Evolutionary conservation across 2,329 filamentous ascomycete species (phyloP).

Genomic region (Xylariaceae sp.): DNA sequence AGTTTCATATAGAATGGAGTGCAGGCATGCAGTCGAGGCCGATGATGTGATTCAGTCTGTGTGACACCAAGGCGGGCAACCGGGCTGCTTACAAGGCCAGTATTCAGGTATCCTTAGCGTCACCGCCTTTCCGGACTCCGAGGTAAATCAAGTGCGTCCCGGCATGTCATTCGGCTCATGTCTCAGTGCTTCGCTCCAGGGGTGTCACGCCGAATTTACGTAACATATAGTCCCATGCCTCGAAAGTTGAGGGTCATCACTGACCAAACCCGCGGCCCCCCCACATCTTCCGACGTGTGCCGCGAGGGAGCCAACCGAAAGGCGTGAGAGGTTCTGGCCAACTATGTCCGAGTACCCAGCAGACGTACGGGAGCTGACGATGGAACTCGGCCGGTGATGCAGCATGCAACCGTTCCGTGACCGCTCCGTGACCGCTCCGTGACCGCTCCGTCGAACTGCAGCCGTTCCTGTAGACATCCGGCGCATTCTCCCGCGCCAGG

Average conservation of each 20-base stretch:
- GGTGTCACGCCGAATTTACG: not conserved
- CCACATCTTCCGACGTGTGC: too few relatives aligned
- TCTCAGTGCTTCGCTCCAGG: not conserved
- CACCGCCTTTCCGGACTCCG: slow-evolving; percentile 24
- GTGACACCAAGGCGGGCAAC: not conserved
- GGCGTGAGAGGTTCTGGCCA: not conserved
- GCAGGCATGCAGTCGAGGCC: not conserved
- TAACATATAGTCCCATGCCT: too few relatives aligned
- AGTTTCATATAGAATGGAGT: too few relatives aligned
- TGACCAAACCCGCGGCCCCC: too few relatives aligned
- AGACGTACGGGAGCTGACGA: not conserved
- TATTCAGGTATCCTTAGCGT: slow-evolving; percentile 1
- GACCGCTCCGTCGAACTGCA: not conserved
- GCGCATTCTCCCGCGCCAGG: slow-evolving; percentile 1
- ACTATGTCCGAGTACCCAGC: not conserved
- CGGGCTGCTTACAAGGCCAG: not conserved
- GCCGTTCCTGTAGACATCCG: slow-evolving; percentile 9
- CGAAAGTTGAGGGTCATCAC: too few relatives aligned
- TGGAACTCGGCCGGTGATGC: not conserved
- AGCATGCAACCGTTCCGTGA: not conserved
- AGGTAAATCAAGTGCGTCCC: slow-evolving; percentile 1
- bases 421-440: not conserved
- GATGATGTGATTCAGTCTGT: not conserved
- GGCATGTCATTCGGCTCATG: not conserved
- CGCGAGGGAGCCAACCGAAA: not conserved